These are phyloP conservation scores for Erigeron philadelphicus DNA, from an alignment of 140 eudicot genomes.

Conservation along the genomic window DNA sequence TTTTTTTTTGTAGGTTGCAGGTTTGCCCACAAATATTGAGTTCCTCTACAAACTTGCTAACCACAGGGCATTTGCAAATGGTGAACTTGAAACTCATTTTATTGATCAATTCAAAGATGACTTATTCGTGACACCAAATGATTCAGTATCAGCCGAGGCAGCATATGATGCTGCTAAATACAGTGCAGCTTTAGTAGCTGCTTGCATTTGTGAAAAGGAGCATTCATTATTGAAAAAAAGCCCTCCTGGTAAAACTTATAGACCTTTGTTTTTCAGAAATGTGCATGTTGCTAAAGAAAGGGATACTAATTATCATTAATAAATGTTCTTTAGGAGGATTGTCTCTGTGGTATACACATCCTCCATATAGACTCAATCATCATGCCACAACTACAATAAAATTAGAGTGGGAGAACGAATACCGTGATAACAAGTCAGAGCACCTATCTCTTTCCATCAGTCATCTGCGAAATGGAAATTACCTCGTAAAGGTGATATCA, in stretches of 20 bases:
- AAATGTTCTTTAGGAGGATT: slow-evolving; percentile 47
- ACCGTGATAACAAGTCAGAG: slow-evolving; percentile 38
- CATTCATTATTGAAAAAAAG: slow-evolving; percentile 34
- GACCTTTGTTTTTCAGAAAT: background rate
- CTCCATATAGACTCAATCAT: slow-evolving; percentile 76
- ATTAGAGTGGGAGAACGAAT: slow-evolving; percentile 77
- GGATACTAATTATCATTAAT: slow-evolving; percentile 11
- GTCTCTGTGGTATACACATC: slow-evolving; percentile 70
- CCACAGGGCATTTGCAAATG: slow-evolving; percentile 70
- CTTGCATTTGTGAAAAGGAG: slow-evolving; percentile 76
- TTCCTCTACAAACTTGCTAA: slow-evolving; percentile 72
- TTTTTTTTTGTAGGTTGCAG: slow-evolving; percentile 64
- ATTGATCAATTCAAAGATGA: slow-evolving; percentile 76
- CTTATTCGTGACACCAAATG: slow-evolving; percentile 53
- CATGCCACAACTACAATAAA: slow-evolving; percentile 49
- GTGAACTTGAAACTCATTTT: slow-evolving; percentile 93
- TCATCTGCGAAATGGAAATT: slow-evolving; percentile 67
- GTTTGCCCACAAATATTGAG: slow-evolving; percentile 91
- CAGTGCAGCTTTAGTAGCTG: slow-evolving; percentile 79
- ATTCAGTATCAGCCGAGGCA: slow-evolving; percentile 38
- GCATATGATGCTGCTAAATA: slow-evolving; percentile 44
- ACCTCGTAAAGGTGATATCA: slow-evolving; percentile 60
- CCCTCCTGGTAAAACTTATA: slow-evolving; percentile 46
- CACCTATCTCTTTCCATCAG: slow-evolving; percentile 42
- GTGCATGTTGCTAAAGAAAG: slow-evolving; percentile 6